Base-by-base conservation (phyloP, 176 grass and related monocot genomes). In the Lolium multiflorum region DNA sequence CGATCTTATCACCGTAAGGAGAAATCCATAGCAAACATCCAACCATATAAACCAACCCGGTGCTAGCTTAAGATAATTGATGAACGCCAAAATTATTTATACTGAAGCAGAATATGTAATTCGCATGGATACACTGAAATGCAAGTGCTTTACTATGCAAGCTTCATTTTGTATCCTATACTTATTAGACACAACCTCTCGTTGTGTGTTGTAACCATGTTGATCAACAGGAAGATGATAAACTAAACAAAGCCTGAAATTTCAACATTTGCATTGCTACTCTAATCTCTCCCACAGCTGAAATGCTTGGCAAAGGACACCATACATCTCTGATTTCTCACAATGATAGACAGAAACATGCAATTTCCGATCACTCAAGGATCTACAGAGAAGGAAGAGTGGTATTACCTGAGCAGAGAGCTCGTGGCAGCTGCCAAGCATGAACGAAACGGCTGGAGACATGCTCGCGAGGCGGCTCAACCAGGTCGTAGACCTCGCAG, bases 401-500 rank as follows among this genome's bases (percentile, higher is more conserved):
- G 15, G n/a, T 15, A 74, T 74, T 74, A 74, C 71, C 71, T 26
- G 71, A 25, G 71, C 21, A 14, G 11, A 73, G 70, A 26, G 22
- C 44, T 21, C 2, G 71, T 50, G 71, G 71, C 71, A 74, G 21
- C 71, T 48, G 12, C 71, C 71, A 74, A 50, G 71, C 71, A 21
- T 74, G 71, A 26, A 74, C 71, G 46, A 74, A 74, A 26, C 71
- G 6, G 71, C 43, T 74, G 44, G 44, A 21, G 21, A 74, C 22
- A 21, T 48, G 3, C 20, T 74, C 12, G 12, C 44, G 8, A 11
- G 71, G 44, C 71, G 46, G 44, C 6, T 48, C 43, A 15, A 74
- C 21, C 71, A 74, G 46, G 12, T 74, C 44, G 71, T 50, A 74
- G 3, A 74, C 44, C 71, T 74, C 71, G 21, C 71, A 50, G 12